Conservation (phyloP, 352 stramenopile genomes). For the Phytophthora hybrid region DNA sequence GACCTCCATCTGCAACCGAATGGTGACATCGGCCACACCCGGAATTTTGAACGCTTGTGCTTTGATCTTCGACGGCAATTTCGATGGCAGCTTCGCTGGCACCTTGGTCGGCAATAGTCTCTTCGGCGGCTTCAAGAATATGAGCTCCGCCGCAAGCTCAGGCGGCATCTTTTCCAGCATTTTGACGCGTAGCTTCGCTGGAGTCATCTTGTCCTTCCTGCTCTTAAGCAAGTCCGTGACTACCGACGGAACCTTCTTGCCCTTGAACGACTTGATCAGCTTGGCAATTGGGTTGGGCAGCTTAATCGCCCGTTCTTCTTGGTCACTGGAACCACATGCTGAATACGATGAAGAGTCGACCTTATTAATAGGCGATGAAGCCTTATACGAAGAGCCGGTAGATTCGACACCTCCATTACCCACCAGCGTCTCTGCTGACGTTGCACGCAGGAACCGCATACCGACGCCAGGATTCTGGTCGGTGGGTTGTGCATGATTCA, state of each 20-base stretch:
- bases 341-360: background rate
- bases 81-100: slow-evolving; percentile 5
- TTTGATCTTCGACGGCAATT: slow-evolving; percentile 7
- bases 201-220: slow-evolving; percentile 13
- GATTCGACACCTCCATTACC: background rate
- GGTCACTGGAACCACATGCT: background rate
- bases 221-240: background rate
- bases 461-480: background rate
- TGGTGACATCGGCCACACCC: slow-evolving; percentile 7
- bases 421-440: background rate
- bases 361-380: background rate
- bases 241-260: slow-evolving; percentile 4
- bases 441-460: background rate
- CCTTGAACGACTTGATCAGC: slow-evolving; percentile 2
- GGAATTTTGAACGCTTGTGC: slow-evolving; percentile 16
- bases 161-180: slow-evolving; percentile 10
- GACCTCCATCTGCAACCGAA: slow-evolving; percentile 17
- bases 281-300: slow-evolving; percentile 1
- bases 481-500: background rate
- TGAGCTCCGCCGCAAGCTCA: slow-evolving; percentile 9
- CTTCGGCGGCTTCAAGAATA: slow-evolving; percentile 14
- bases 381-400: background rate
- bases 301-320: slow-evolving; percentile 8
- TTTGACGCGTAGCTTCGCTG: slow-evolving; percentile 14
- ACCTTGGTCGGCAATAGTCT: background rate